phyloP scores from a whole-genome alignment of 331 rosid species.

The Prunus yedoensis region DNA sequence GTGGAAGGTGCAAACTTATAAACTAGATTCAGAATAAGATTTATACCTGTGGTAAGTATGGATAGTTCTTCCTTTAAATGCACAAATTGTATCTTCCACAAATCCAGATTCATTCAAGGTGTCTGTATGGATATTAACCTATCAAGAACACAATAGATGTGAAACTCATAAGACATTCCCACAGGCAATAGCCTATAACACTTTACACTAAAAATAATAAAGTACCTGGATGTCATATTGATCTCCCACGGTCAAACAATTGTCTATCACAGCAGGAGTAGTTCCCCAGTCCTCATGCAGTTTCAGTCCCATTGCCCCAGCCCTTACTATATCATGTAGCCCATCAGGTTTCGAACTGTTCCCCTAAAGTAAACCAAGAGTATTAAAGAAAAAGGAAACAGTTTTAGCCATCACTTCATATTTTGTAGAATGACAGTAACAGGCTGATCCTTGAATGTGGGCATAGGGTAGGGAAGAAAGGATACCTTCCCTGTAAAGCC shows the following conservation, averaged over 20 bases:
- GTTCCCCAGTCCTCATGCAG: constrained; percentile 99
- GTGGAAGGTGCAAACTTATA: background rate
- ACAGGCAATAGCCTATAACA: background rate
- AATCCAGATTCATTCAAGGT: constrained; percentile 94
- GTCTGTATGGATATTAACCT: constrained; percentile 97
- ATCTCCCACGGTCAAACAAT: constrained; percentile 73
- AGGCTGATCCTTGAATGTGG: constrained; percentile 10
- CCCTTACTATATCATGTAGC: constrained; percentile 58
- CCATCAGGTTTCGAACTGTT: constrained; percentile 72
- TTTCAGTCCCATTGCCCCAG: constrained; percentile 99
- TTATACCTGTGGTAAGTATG: constrained; percentile 87
- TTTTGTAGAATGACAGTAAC: constrained; percentile 1
- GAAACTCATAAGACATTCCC: background rate
- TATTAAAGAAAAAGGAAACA: constrained; percentile 3
- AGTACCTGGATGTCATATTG: constrained; percentile 74
- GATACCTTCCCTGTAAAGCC: constrained; percentile 91
- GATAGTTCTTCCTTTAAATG: constrained; percentile 92
- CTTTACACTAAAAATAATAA: background rate
- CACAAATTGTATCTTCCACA: constrained; percentile 83
- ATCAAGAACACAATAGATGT: constrained; percentile 20
- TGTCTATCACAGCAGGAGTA: constrained; percentile 88
- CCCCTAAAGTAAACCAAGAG: constrained; percentile 52
- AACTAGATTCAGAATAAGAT: background rate
- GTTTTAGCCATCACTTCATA: constrained; percentile 6
- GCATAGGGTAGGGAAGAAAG: constrained; percentile 12